Conservation (phyloP, 805 yeast genomes). For the Pichia membranifaciens region DNA sequence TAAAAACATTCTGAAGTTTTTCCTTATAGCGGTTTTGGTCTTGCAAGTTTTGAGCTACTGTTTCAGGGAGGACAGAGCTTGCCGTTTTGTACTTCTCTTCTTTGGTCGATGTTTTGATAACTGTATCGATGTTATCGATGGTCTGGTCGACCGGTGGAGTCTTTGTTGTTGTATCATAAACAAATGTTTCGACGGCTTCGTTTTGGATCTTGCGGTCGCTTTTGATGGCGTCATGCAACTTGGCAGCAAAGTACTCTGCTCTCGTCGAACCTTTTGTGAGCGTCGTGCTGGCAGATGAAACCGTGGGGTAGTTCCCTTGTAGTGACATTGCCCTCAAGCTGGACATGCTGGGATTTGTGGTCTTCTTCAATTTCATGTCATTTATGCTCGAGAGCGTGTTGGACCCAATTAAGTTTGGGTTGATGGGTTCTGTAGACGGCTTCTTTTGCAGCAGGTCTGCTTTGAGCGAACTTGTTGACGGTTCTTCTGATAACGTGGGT, state of each 20-base stretch:
- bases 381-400: background rate
- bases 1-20: slow-evolving; percentile 4
- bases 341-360: slow-evolving; percentile 23
- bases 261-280: slow-evolving; percentile 57
- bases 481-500: background rate
- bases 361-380: slow-evolving; percentile 14
- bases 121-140: background rate
- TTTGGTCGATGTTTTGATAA: background rate
- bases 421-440: slow-evolving; percentile 2
- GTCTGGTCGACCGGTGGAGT: slow-evolving; percentile 20
- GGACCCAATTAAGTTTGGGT: too few species aligned
- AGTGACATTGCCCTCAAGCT: slow-evolving; percentile 24
- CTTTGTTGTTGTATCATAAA: slow-evolving; percentile 57
- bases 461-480: background rate
- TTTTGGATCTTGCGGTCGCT: slow-evolving; percentile 65
- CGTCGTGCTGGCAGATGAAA: slow-evolving; percentile 23
- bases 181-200: slow-evolving; percentile 92
- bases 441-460: slow-evolving; percentile 5
- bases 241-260: slow-evolving; percentile 93
- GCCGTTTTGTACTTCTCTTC: slow-evolving; percentile 4
- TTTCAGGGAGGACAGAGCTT: slow-evolving; percentile 2
- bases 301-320: slow-evolving; percentile 19
- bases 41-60: background rate
- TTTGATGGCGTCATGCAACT: slow-evolving; percentile 88
- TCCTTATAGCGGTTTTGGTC: background rate